phyloP scores from a whole-genome alignment of 73 alveolate genomes.

The Paraurostyla sp. region DNA sequence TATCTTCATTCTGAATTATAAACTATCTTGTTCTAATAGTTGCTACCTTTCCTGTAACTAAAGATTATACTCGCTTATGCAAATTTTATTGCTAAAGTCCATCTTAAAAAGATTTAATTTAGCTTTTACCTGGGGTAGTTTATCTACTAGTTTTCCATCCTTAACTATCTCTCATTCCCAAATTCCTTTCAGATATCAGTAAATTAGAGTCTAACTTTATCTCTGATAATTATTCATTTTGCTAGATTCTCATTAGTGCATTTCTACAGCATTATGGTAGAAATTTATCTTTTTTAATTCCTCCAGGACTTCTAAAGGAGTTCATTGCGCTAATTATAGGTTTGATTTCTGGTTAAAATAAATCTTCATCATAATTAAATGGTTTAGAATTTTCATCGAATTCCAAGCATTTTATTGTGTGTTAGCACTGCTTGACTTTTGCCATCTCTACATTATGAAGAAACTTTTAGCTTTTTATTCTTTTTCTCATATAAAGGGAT shows the following conservation, averaged over 20 bases:
- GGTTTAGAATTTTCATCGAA: background rate
- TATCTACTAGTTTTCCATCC: slow-evolving; percentile 13
- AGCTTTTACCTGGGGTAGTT: background rate
- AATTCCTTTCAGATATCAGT: too few species aligned
- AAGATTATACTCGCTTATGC: too few species aligned
- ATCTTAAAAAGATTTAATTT: background rate
- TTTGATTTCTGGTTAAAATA: slow-evolving; percentile 22
- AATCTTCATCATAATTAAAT: slow-evolving; percentile 11
- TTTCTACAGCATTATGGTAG: slow-evolving; percentile 46
- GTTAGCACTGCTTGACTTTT: background rate
- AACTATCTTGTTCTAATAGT: slow-evolving; percentile 26
- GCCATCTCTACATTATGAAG: background rate
- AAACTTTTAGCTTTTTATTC: background rate
- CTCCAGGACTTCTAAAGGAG: background rate
- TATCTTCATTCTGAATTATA: slow-evolving; percentile 34
- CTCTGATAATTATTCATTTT: background rate
- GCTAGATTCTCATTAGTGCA: background rate
- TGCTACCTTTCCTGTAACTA: slow-evolving; percentile 11
- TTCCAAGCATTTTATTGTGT: background rate
- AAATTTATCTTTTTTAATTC: background rate
- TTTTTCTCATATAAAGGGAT: background rate
- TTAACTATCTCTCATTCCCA: background rate
- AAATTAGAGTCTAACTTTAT: too few species aligned
- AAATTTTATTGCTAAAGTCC: too few species aligned
- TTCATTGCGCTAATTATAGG: slow-evolving; percentile 36